Evolutionary conservation across 2,329 filamentous ascomycete species (phyloP), one percentile per base, ranked within the genome.

Genomic region (Cladobotryum mycophilum): DNA sequence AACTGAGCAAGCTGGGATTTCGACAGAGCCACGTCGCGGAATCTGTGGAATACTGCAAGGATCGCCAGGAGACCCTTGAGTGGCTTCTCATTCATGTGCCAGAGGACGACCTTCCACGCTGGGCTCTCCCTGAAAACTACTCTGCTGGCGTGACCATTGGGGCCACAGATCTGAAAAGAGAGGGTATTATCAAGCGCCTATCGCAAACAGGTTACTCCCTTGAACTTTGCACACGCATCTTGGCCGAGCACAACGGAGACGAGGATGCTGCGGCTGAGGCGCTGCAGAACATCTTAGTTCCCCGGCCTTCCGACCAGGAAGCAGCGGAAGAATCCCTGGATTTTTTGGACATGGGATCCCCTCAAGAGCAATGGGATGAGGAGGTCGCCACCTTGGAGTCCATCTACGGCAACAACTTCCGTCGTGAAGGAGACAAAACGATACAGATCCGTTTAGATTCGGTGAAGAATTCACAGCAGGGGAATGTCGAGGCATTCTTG

Each of bases 71-170:
- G 69, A 85, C 89, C 14, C 76, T 99, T 2, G 92, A 97, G 66
- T 99, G 93, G 93, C 78, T 99, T 14, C 78, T 99, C 45, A 91
- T 97, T 47, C 92, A 99, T 68, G 90, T 99, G 2, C 93, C 93
- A 1, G 93, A 99, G 64, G 93, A 99, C 64, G 93, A 97, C 61
- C 73, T 97, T n/a, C 93, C 93, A 1, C 76, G 80, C 6, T 97
- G 92, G 90, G 89, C 89, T 59, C 73, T 99, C 40, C 93, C 93
- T 0, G 91, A 95, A 68, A 88, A 85, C 54, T 99, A 99, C 66
- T 84, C 88, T 11, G 92, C 91, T 25, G 93, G 93, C 18, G 85
- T 97, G 22, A 89, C 85, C 41, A 84, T 99, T 56, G 92, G 85
- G 1, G 87, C 87, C 46, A 86, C 84, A 6, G 86, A 96, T 64